Evolutionary conservation across 129 eudicot species (phyloP).

Genomic region (Flaveria sonorensis): DNA sequence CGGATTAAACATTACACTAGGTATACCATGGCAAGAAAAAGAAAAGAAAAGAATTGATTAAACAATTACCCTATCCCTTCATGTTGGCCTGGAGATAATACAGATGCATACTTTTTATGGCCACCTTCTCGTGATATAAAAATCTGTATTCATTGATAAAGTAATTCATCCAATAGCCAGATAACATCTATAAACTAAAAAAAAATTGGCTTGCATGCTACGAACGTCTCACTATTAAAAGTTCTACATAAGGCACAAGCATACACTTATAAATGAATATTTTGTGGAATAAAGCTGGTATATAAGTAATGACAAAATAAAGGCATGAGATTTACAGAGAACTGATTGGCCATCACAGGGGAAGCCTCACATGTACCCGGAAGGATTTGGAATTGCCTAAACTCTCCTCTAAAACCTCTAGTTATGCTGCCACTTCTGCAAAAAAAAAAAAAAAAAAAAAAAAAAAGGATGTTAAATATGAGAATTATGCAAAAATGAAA

Average conservation of each 20-base stretch:
- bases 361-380: constrained; percentile 97
- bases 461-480: constrained; percentile 7
- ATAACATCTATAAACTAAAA: constrained; percentile 3
- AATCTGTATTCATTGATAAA: constrained; percentile 46
- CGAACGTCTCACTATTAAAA: background rate
- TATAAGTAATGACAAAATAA: constrained; percentile 15
- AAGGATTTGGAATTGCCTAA: constrained; percentile 83
- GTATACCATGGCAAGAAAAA: background rate
- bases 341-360: constrained; percentile 98
- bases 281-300: background rate
- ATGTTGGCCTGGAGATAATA: constrained; percentile 84
- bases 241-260: background rate
- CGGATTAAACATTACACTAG: background rate
- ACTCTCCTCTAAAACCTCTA: constrained; percentile 97
- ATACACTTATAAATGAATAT: background rate
- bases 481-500: background rate
- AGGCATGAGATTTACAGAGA: constrained; percentile 71
- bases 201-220: constrained; percentile 2
- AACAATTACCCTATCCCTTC: constrained; percentile 82
- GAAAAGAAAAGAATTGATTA: background rate
- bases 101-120: constrained; percentile 80
- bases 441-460: constrained; percentile 19
- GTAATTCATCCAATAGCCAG: background rate
- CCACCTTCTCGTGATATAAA: constrained; percentile 88
- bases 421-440: constrained; percentile 95